Percentiles rank a stretch among this genome's conserved stretches.
Evolutionary conservation across 2,329 filamentous ascomycete species (phyloP).

Genomic region (Triangularia verruculosa): DNA sequence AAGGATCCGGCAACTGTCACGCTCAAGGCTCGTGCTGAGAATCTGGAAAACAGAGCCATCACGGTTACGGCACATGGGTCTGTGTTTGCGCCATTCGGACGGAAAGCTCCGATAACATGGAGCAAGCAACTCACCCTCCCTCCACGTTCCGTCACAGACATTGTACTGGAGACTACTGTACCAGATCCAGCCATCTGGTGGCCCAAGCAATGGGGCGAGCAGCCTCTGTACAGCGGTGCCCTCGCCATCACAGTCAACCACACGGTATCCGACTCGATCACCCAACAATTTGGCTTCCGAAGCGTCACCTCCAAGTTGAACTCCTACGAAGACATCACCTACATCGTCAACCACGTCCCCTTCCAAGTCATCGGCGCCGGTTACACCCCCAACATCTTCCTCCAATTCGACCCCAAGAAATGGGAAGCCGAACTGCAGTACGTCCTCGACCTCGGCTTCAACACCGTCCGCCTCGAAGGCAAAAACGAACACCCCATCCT

Average conservation of each 20-base stretch:
- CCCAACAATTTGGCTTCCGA: constrained; percentile 50
- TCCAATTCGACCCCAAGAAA: constrained; percentile 51
- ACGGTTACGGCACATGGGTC: constrained; percentile 32
- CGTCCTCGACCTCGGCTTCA: constrained; percentile 59
- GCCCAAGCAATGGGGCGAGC: constrained; percentile 57
- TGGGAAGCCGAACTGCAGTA: constrained; percentile 50
- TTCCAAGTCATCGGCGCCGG: constrained; percentile 62
- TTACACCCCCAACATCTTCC: constrained; percentile 60
- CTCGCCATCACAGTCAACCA: constrained; percentile 29
- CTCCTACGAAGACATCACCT: constrained; percentile 51
- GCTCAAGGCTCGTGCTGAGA: constrained; percentile 39
- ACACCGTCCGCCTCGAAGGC: constrained; percentile 62
- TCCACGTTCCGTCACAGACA: constrained; percentile 36
- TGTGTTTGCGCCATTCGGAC: constrained; percentile 13
- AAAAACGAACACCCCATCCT: constrained; percentile 62
- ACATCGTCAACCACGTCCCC: constrained; percentile 52
- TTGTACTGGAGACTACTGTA: constrained; percentile 39
- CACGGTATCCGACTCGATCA: constrained; percentile 34
- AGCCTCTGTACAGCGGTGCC: constrained; percentile 34
- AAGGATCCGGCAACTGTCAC: constrained; percentile 35
- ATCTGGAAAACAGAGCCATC: constrained; percentile 40
- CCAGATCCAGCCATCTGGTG: constrained; percentile 55
- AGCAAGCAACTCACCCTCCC: constrained; percentile 37
- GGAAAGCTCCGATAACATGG: constrained; percentile 26
- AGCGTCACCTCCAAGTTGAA: constrained; percentile 52